A percentile compares a stretch with the other conserved stretches of the same genome.
These are phyloP conservation scores for Botrytis fragariae DNA, from an alignment of 2,329 filamentous ascomycete genomes.

Conservation along the genomic window DNA sequence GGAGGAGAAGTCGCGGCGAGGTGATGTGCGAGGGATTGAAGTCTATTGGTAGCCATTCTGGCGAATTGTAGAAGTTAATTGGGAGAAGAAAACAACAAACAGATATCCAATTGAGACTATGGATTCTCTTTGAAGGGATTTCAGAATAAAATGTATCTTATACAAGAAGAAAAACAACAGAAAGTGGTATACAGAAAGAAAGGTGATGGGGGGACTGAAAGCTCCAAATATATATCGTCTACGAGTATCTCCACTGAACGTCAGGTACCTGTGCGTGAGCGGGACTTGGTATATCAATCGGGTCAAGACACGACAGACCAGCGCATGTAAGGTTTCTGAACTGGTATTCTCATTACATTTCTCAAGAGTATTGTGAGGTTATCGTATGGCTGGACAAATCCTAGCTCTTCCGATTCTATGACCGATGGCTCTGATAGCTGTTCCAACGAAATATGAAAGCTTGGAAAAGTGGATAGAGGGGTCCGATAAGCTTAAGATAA, in stretches of 20 bases:
- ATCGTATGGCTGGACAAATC: neutral
- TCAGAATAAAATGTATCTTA: neutral
- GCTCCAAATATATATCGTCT: constrained; percentile 26
- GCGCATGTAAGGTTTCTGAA: neutral
- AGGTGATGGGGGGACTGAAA: constrained; percentile 16
- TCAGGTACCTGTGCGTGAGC: constrained; percentile 19
- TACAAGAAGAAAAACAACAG: neutral
- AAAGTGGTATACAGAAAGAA: constrained; percentile 17
- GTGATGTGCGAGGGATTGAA: constrained; percentile 62
- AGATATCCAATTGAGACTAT: neutral
- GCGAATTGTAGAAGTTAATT: neutral
- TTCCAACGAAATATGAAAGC: neutral
- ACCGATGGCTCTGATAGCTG: neutral
- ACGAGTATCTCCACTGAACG: constrained; percentile 15
- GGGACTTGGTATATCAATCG: constrained; percentile 37
- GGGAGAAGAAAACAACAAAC: neutral
- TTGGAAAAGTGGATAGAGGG: neutral
- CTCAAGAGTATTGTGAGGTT: neutral
- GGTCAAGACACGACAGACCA: constrained; percentile 24
- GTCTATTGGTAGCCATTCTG: constrained; percentile 45
- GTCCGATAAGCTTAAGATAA: constrained; percentile 6
- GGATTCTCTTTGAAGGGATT: neutral
- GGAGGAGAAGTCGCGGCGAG: constrained; percentile 52
- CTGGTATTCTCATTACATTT: constrained; percentile 20
- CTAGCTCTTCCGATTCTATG: neutral